A percentile compares a stretch with the other conserved stretches of the same genome.
These are phyloP conservation scores for Irpex sp. DNA, from an alignment of 1,284 basidiomycete species.

Conservation along the genomic window DNA sequence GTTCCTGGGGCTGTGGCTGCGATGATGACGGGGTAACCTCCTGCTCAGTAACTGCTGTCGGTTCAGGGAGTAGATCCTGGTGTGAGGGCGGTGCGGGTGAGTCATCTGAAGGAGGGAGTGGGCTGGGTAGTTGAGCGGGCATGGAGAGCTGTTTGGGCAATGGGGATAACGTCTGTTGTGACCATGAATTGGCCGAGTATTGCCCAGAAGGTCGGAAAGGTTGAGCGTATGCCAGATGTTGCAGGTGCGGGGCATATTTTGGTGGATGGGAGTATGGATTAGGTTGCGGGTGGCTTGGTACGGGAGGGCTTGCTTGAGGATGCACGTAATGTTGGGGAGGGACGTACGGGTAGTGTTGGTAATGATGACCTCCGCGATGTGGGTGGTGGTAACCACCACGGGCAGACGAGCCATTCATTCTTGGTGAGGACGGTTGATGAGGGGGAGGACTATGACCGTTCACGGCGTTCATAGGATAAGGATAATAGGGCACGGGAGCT, in stretches of 20 bases:
- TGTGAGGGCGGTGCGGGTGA: slow-evolving; percentile 15
- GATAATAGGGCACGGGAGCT: slow-evolving; percentile 27
- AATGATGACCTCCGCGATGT: slow-evolving; percentile 23
- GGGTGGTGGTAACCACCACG: slow-evolving; percentile 25
- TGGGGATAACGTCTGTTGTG: slow-evolving; percentile 29
- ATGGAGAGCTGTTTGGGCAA: slow-evolving; percentile 36
- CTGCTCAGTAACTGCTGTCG: slow-evolving; percentile 9
- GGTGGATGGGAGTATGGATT: slow-evolving; percentile 27
- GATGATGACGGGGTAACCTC: slow-evolving; percentile 9
- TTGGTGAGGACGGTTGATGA: slow-evolving; percentile 26
- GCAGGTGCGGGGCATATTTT: slow-evolving; percentile 26
- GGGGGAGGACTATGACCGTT: slow-evolving; percentile 21
- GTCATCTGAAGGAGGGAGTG: slow-evolving; percentile 24
- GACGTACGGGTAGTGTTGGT: slow-evolving; percentile 22
- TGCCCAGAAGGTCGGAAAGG: slow-evolving; percentile 25
- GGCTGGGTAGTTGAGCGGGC: slow-evolving; percentile 26
- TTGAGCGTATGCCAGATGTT: slow-evolving; percentile 27
- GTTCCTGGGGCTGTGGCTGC: slow-evolving; percentile 1
- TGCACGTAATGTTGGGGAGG: slow-evolving; percentile 16
- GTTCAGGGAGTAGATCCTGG: slow-evolving; percentile 4
- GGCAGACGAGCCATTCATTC: slow-evolving; percentile 19
- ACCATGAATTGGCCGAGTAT: slow-evolving; percentile 24
- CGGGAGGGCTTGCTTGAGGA: slow-evolving; percentile 21
- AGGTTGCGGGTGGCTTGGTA: slow-evolving; percentile 19
- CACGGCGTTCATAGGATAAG: slow-evolving; percentile 27